Conservation (phyloP, 805 yeast species). For the Spathaspora girioi region DNA sequence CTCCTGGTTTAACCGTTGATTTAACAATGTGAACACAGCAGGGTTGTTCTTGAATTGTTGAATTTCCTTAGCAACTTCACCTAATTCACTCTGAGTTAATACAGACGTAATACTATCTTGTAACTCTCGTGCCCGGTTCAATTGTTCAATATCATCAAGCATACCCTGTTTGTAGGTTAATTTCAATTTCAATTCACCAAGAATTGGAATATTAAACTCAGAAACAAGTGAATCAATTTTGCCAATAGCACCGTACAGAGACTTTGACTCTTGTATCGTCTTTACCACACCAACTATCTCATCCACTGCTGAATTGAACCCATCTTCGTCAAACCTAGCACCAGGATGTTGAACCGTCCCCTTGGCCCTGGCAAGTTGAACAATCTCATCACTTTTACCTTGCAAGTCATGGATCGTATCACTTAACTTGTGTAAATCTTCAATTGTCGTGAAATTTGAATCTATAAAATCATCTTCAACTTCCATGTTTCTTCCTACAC, state of each 20-base stretch:
- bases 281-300: slow-evolving; percentile 1
- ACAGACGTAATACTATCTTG: background rate
- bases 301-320: background rate
- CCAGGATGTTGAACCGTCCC: background rate
- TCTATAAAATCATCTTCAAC: background rate
- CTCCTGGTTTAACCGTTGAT: background rate
- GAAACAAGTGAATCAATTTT: slow-evolving; percentile 9
- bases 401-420: slow-evolving; percentile 22
- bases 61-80: slow-evolving; percentile 5
- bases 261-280: background rate
- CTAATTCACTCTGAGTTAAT: background rate
- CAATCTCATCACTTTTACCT: slow-evolving; percentile 6
- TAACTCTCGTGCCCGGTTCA: background rate
- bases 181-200: slow-evolving; percentile 4
- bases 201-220: slow-evolving; percentile 9
- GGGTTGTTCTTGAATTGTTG: slow-evolving; percentile 4
- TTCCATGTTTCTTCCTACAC: background rate
- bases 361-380: slow-evolving; percentile 7
- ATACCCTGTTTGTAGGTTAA: background rate
- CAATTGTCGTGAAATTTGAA: slow-evolving; percentile 24
- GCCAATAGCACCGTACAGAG: slow-evolving; percentile 4
- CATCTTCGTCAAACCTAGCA: slow-evolving; percentile 2
- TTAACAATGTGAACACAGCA: background rate
- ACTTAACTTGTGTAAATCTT: slow-evolving; percentile 30
- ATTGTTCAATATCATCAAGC: background rate